phyloP scores from a whole-genome alignment of 169 alveolate species.

The Theileria parva region DNA sequence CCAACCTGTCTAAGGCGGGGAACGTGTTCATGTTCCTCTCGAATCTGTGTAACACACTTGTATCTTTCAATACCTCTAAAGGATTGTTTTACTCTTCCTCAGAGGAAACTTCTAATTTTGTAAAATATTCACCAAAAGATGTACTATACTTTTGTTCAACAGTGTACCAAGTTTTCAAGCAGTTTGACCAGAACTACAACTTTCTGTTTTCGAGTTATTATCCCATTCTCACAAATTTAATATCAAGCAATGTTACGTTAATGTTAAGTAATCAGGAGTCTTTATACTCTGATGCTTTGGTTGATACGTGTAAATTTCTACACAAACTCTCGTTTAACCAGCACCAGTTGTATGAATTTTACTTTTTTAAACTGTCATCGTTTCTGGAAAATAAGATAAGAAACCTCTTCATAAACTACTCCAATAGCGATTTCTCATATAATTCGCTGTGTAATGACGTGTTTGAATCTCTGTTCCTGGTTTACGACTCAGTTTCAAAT shows the following conservation, averaged over 20 bases:
- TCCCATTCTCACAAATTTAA: neutral
- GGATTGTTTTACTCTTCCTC: neutral
- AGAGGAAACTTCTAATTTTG: slow-evolving; percentile 1
- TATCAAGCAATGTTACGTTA: neutral
- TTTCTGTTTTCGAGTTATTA: slow-evolving; percentile 10
- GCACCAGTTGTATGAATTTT: neutral
- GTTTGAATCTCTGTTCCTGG: neutral
- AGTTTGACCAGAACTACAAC: slow-evolving; percentile 1
- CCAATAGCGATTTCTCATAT: neutral
- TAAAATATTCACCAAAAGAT: slow-evolving; percentile 7
- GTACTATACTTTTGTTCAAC: slow-evolving; percentile 19
- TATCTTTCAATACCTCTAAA: slow-evolving; percentile 6
- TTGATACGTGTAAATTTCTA: neutral
- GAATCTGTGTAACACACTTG: slow-evolving; percentile 2
- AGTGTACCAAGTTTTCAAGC: slow-evolving; percentile 12
- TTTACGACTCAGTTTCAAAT: slow-evolving; percentile 10
- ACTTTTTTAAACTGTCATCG: neutral
- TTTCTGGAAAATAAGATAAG: slow-evolving; percentile 5
- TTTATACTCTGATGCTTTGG: neutral
- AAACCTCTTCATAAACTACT: slow-evolving; percentile 10
- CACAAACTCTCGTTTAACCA: neutral
- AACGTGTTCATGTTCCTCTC: slow-evolving; percentile 42
- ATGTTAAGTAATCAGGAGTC: neutral
- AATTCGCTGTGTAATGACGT: slow-evolving; percentile 4
- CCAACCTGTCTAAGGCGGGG: slow-evolving; percentile 36